Base-by-base conservation (phyloP, 129 eudicot species). In the Artemisia annua region DNA sequence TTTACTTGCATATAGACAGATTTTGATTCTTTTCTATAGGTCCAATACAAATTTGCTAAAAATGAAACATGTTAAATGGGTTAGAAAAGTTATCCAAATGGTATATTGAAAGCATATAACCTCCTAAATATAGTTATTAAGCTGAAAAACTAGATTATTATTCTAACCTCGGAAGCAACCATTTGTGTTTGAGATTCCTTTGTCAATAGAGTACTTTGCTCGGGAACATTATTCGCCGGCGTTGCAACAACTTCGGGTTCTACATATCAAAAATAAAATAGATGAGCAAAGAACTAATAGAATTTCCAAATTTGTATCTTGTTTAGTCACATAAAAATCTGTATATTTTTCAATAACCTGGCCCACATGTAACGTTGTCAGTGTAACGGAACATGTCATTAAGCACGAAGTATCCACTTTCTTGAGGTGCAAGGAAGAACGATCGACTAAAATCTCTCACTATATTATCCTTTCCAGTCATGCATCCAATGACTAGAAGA, bases 181-280 rank as follows among this genome's bases (percentile, higher is more conserved):
- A 78, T 89, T 71, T 85, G 86, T 22, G 80, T 79, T 70, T 73
- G 67, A 32, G 80, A 62, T 35, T 89, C 96, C 80, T 86, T 83
- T 2, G 69, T 69, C 63, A 82, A 65, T 20, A 60, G 83, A 14
- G 72, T 49, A 17, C 67, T 69, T 62, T 80, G 71, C 73, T 77
- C 92, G 35, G 84, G 39, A 75, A 80, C 50, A 51, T 79, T 82
- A 67, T 84, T 79, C 82, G 81, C 80, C 68, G 75, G 69, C 17
- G 35, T 74, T 4, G 76, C 77, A 73, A 71, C 73, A 61, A 73
- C 58, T 56, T 81, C 89, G 19, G 67, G 70, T 35, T 24, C 90
- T 58, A 55, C 76, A 44, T 30, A 53, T 20, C 28, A 74, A 18
- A 16, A 48, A 49, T 39, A 9, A 17, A 22, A 53, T 19, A 7